Conservation (phyloP, 805 yeast species). For the Suhomyces prunicola region DNA sequence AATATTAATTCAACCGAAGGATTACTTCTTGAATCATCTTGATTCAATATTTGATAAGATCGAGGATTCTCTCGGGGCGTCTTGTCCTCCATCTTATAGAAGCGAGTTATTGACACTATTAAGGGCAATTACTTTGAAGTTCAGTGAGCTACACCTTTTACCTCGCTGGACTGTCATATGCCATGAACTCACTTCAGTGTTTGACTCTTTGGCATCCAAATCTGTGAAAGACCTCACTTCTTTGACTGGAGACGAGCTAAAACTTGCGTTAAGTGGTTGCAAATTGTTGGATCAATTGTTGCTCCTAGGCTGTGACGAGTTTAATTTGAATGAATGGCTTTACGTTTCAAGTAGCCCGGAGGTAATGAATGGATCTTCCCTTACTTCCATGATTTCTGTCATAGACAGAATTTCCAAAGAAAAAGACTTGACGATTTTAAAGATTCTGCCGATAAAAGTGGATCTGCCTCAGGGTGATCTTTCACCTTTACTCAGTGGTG, state of each 20-base stretch:
- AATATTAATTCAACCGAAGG: constrained; percentile 57
- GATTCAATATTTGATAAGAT: constrained; percentile 44
- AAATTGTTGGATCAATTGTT: constrained; percentile 77
- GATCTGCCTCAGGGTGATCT: constrained; percentile 28
- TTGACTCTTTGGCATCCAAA: constrained; percentile 35
- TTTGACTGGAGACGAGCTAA: constrained; percentile 34
- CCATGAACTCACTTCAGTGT: constrained; percentile 55
- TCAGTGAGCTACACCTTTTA: constrained; percentile 59
- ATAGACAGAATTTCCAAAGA: constrained; percentile 46
- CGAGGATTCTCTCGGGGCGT: constrained; percentile 24
- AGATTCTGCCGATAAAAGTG: constrained; percentile 38
- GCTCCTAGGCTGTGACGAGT: constrained; percentile 68
- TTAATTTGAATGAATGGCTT: constrained; percentile 79
- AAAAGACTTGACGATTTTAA: constrained; percentile 27
- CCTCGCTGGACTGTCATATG: constrained; percentile 69
- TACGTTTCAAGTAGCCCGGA: constrained; percentile 70
- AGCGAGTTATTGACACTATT: constrained; percentile 53
- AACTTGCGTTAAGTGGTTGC: constrained; percentile 55
- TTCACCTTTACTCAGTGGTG: constrained; percentile 47
- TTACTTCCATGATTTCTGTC: constrained; percentile 29
- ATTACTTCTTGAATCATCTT: constrained; percentile 50
- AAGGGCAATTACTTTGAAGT: constrained; percentile 62
- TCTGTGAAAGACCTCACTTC: constrained; percentile 23
- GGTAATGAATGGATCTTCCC: constrained; percentile 42
- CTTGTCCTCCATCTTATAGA: constrained; percentile 33